A percentile compares a stretch with the other conserved stretches of the same genome.
These are phyloP conservation scores for Phycomyces nitens DNA, from an alignment of 192 early-diverging fungal species.

Conservation along the genomic window DNA sequence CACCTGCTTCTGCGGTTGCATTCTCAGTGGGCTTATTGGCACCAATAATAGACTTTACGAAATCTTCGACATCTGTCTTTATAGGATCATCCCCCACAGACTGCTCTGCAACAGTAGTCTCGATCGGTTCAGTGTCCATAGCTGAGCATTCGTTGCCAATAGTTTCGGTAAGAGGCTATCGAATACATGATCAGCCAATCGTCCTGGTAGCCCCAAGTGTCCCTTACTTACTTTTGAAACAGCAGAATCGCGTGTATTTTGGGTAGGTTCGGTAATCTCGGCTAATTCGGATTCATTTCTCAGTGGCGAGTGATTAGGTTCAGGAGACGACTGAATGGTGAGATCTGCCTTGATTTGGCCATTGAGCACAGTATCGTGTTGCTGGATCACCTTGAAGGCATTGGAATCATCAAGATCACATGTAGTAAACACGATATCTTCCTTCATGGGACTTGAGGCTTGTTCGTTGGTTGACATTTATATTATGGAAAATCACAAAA, in stretches of 20 bases:
- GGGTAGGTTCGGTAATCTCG: no score
- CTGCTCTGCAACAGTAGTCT: background rate
- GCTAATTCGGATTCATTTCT: no score
- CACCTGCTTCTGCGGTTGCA: background rate
- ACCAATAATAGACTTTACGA: background rate
- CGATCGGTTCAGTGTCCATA: background rate
- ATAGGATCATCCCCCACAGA: no score
- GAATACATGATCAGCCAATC: background rate
- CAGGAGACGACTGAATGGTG: no score
- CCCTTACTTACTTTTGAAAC: no score
- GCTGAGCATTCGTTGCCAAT: conserved; percentile 2
- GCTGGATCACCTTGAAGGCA: background rate
- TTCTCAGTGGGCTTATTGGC: background rate
- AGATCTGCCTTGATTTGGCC: no score
- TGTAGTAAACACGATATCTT: conserved; percentile 4
- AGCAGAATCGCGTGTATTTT: no score
- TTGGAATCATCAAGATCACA: background rate
- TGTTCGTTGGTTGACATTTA: no score
- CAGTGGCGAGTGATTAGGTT: no score
- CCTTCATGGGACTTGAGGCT: background rate
- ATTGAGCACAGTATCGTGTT: conserved; percentile 6
- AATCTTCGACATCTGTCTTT: no score
- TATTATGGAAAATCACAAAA: no score
- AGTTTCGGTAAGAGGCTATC: background rate
- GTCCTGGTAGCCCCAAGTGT: background rate